Base-by-base conservation (phyloP, 768 basidiomycete genomes). In the Amanita phalloides region DNA sequence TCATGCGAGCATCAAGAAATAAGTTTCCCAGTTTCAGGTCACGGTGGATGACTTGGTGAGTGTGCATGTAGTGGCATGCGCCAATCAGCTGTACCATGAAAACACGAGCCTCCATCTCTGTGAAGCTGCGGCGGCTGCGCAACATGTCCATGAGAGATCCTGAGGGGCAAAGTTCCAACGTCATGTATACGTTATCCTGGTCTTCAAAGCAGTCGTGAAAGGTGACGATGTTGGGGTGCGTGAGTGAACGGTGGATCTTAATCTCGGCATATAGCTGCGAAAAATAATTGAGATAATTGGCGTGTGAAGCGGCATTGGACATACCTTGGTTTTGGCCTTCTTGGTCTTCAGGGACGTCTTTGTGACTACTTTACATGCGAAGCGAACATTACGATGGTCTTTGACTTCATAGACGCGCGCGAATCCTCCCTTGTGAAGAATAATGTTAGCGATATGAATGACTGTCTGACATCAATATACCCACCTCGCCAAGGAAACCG, bases 141-240 rank as follows among this genome's bases (percentile, higher is more conserved):
- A 97, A 79, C 71, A 95, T 80, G 64, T 91, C 89, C 86, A 92
- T 92, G 51, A 90, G 78, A 4, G 86, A 88, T 38, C 95, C 95
- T 43, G 86, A 86, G 32, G 82, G 75, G 67, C 95, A 98, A 5
- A 97, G 76, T 62, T 96, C 95, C 47, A 99, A 81, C 9, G 86
- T 85, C 87, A 99, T 95, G 69, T 98, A 99, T 21, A 99, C 95
- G 64, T 97, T 93, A 49, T 90, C 84, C 9, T 82, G 77, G 60
- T 96, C 95, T 66, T 99, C 94, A 61, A 97, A 98, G 66, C 93
- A 95, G 57, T 96, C 92, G 48, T 84, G 75, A 66, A 98, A 97
- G 9, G 71, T 68, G 48, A 97, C 93, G 56, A 99, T 90, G 66
- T 99, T 94, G 14, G 92, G 89, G 59, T 98, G 95, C 23, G 79